phyloP scores from a whole-genome alignment of 805 yeast genomes.

The Candida tammaniensis region DNA sequence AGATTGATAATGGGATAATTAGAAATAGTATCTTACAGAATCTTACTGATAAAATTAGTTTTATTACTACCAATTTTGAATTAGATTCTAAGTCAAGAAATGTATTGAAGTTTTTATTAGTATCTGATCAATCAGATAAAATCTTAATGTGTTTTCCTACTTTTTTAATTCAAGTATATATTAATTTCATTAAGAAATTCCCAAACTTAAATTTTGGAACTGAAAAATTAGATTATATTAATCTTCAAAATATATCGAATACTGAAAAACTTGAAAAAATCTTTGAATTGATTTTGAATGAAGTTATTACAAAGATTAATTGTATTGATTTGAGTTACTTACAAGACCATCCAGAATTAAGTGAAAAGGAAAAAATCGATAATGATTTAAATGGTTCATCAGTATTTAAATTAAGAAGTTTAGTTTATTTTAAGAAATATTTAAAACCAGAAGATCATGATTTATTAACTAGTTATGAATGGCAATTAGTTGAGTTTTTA shows the following conservation, averaged over 20 bases:
- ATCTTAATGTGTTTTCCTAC: constrained; percentile 18
- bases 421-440: constrained; percentile 3
- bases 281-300: constrained; percentile 1
- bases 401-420: constrained; percentile 4
- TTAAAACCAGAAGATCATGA: constrained; percentile 1
- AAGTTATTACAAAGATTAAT: not conserved
- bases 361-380: no score
- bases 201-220: not conserved
- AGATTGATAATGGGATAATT: constrained; percentile 14
- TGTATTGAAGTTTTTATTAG: constrained; percentile 16
- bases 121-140: constrained; percentile 10
- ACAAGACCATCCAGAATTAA: not conserved
- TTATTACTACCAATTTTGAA: constrained; percentile 20
- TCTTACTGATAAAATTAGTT: constrained; percentile 16
- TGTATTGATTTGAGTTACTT: not conserved
- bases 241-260: not conserved
- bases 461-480: constrained; percentile 8
- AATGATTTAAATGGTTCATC: not conserved
- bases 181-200: constrained; percentile 3
- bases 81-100: constrained; percentile 17
- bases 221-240: constrained; percentile 1
- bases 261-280: constrained; percentile 2
- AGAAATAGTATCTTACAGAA: constrained; percentile 15
- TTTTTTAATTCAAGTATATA: constrained; percentile 9
- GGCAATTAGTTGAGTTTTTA: constrained; percentile 13